Percentiles rank a stretch among this genome's conserved stretches.
phyloP scores from a whole-genome alignment of 202 grass and related monocot species.

The Cymbopogon flexuosus region DNA sequence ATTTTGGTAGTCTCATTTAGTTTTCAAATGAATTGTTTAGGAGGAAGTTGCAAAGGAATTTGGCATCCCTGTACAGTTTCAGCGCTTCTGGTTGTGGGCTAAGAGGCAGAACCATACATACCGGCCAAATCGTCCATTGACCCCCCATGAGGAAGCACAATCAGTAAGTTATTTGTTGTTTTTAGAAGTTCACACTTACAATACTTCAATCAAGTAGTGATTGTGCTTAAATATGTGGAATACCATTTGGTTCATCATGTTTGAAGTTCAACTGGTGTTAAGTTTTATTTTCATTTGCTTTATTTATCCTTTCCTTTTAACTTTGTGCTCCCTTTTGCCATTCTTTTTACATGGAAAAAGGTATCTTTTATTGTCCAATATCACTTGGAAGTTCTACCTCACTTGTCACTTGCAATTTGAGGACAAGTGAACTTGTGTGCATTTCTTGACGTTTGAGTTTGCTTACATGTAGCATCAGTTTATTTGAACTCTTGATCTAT shows the following conservation, averaged over 20 bases:
- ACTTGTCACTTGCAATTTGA: not conserved
- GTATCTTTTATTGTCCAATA: not conserved
- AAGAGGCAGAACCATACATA: slow-evolving; percentile 99
- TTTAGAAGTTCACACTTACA: not conserved
- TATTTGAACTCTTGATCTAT: not conserved
- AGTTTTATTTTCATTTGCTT: slow-evolving; percentile 8
- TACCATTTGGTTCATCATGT: not conserved
- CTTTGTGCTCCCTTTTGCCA: not conserved
- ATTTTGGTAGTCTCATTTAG: slow-evolving; percentile 24
- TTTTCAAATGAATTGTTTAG: slow-evolving; percentile 51
- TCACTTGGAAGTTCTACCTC: not conserved
- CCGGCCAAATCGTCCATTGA: slow-evolving; percentile 71
- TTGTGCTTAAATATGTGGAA: not conserved
- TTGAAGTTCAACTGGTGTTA: not conserved
- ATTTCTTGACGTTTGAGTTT: not conserved
- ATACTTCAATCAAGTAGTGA: not conserved
- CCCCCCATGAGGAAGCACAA: slow-evolving; percentile 67
- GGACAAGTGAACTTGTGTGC: slow-evolving; percentile 10
- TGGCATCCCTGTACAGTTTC: slow-evolving; percentile 81
- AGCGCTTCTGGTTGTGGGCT: slow-evolving; percentile 95
- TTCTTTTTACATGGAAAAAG: not conserved
- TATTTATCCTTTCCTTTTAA: not conserved
- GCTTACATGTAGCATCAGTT: not conserved
- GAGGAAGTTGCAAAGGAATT: slow-evolving; percentile 93
- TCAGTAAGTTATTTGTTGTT: slow-evolving; percentile 50